Evolutionary conservation across 179 eudicot species (phyloP), one percentile per base, ranked within the genome.

Genomic region (Vitellaria paradoxa): DNA sequence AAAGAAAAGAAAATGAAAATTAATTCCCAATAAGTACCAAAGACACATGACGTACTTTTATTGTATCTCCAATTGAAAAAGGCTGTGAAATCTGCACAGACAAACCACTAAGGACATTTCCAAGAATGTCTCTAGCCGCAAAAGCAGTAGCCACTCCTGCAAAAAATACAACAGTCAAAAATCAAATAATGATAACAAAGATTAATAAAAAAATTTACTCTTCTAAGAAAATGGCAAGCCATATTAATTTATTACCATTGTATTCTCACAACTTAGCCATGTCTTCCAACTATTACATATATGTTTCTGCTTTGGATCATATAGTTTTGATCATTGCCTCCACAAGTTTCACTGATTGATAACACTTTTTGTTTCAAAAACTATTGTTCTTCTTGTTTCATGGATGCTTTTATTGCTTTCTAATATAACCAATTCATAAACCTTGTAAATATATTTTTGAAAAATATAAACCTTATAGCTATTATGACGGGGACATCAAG

Each of bases 121-220:
- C 99, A 72, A 96, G 95, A 69, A 96, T 81, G 81, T 93, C 99
- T 77, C 77, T 91, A 57, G 99, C 85, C 1, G 99, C 99, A 86
- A 91, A 96, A 80, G 99, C 99, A 87, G 99, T 91, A 53, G 99
- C 99, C 80, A 96, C 98, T 70, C 99, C 99, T 96, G 89, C 80
- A 85, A 74, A 46, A 24, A 60, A 66, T 45, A 45, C 30, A 14
- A 76, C 17, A 60, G 45, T 63, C n/a, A 12, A 15, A 53, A 47
- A 66, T 69, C 78, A 65, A 60, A 52, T 18, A 64, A 45, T 10
- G 11, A 47, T 26, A 20, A 53, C 23, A 5, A 70, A 12, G 59
- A 24, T 37, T 46, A 69, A 47, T 63, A 3, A 17, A 56, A 4
- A 53, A 53, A 23, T 15, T 63, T 5, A 37, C 30, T 15, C 18